phyloP scores from a whole-genome alignment of 768 basidiomycete genomes.

The Lepiota subincarnata region DNA sequence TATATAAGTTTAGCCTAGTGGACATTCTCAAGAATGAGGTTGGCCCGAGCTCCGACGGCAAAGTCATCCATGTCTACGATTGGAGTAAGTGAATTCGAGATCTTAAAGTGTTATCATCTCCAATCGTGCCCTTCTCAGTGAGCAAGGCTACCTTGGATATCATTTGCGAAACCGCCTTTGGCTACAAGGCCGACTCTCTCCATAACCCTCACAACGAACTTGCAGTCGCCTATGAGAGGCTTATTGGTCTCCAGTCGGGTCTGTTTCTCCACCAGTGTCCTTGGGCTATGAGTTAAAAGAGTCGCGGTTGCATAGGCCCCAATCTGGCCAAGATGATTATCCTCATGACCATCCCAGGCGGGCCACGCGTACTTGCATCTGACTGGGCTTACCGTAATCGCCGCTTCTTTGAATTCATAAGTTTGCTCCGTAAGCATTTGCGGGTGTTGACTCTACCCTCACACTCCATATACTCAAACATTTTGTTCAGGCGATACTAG shows the following conservation, averaged over 20 bases:
- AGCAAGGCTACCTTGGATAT: conserved; percentile 39
- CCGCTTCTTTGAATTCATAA: conserved; percentile 14
- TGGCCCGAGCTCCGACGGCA: conserved; percentile 16
- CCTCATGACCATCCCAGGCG: conserved; percentile 26
- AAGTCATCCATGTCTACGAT: conserved; percentile 30
- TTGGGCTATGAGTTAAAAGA: too few relatives aligned
- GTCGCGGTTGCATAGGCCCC: conserved; percentile 12
- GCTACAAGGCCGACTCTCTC: conserved; percentile 32
- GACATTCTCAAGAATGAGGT: conserved; percentile 19
- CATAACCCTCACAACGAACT: conserved; percentile 34
- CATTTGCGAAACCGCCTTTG: conserved; percentile 37
- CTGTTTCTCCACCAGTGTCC: not conserved
- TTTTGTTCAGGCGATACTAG: conserved; percentile 5
- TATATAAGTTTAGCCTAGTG: not conserved
- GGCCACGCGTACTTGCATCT: conserved; percentile 18
- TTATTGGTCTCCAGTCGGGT: conserved; percentile 30
- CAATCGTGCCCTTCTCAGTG: conserved; percentile 19
- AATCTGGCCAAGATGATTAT: conserved; percentile 28
- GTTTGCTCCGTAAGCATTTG: conserved; percentile 13
- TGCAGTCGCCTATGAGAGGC: conserved; percentile 32
- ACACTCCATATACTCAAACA: not conserved
- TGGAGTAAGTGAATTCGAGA: conserved; percentile 27
- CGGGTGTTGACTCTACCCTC: not conserved
- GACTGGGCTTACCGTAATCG: conserved; percentile 26
- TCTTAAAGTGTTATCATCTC: not conserved